Evolutionary conservation across 1,139 yeast species (phyloP).

Genomic region (Groenewaldozyma sp.): DNA sequence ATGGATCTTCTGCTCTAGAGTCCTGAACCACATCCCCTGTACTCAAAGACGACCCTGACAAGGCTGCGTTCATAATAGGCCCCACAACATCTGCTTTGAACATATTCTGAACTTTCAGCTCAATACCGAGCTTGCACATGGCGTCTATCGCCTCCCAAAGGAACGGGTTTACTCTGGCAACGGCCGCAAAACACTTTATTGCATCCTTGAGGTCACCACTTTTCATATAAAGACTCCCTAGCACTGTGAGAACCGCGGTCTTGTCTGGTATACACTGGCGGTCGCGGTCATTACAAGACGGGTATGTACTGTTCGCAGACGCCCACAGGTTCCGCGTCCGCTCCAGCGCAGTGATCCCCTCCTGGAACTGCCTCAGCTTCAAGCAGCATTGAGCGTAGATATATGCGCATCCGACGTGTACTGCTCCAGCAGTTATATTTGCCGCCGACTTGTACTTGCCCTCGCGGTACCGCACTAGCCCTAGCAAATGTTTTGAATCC

Average conservation of each 20-base stretch:
- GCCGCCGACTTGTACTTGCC: slow-evolving; percentile 50
- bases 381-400: slow-evolving; percentile 61
- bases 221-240: slow-evolving; percentile 61
- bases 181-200: slow-evolving; percentile 56
- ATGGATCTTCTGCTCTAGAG: slow-evolving; percentile 11
- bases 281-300: slow-evolving; percentile 6
- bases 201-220: slow-evolving; percentile 57
- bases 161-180: slow-evolving; percentile 65
- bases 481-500: slow-evolving; percentile 56
- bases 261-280: slow-evolving; percentile 47
- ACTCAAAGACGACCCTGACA: slow-evolving; percentile 5
- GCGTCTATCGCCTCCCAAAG: slow-evolving; percentile 83
- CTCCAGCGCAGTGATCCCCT: slow-evolving; percentile 56
- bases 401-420: slow-evolving; percentile 63
- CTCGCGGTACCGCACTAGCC: slow-evolving; percentile 48
- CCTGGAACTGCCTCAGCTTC: slow-evolving; percentile 44
- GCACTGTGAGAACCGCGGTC: slow-evolving; percentile 52
- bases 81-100: slow-evolving; percentile 32
- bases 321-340: slow-evolving; percentile 19
- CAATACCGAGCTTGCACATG: slow-evolving; percentile 50
- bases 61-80: slow-evolving; percentile 6
- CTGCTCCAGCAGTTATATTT: slow-evolving; percentile 25
- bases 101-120: slow-evolving; percentile 52
- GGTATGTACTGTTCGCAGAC: slow-evolving; percentile 6
- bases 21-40: background rate